A percentile compares a stretch with the other conserved stretches of the same genome.
Conservation (phyloP, 345 rosid species). For the Eucalyptus coolabah region DNA sequence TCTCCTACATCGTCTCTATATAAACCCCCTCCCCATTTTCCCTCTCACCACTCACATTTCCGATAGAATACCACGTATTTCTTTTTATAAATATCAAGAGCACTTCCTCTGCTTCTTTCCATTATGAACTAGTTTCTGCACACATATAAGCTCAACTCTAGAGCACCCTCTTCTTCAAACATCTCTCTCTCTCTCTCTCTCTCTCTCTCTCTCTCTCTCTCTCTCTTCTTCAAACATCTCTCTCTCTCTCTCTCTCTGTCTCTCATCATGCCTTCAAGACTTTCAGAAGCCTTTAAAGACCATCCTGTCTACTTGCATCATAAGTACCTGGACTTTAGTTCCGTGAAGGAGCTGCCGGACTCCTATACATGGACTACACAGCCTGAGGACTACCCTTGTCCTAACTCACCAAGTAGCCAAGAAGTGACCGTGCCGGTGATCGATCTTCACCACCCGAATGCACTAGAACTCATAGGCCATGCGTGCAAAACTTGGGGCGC, state of each 20-base stretch:
- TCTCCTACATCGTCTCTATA: background rate
- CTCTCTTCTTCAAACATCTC: background rate
- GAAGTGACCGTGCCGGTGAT: constrained; percentile 27
- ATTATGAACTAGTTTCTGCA: background rate
- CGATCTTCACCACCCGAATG: constrained; percentile 29
- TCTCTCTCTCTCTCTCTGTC: background rate
- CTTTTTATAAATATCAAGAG: background rate
- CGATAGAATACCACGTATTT: background rate
- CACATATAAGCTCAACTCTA: background rate
- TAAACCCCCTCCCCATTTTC: background rate
- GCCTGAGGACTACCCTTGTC: constrained; percentile 15
- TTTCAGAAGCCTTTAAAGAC: constrained; percentile 38
- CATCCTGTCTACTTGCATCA: constrained; percentile 44
- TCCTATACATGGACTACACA: constrained; percentile 54
- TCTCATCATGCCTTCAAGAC: constrained; percentile 44
- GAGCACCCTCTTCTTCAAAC: background rate
- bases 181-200: background rate
- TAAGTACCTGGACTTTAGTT: constrained; percentile 41
- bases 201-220: background rate
- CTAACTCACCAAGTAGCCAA: background rate
- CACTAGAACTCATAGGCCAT: constrained; percentile 13
- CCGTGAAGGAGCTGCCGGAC: constrained; percentile 64
- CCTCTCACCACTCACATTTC: background rate
- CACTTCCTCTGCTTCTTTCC: background rate
- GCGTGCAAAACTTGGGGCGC: constrained; percentile 73